Evolutionary conservation across 108 stramenopile genomes (phyloP), one percentile per base, ranked within the genome.

Genomic region (Nitzschia sp.): DNA sequence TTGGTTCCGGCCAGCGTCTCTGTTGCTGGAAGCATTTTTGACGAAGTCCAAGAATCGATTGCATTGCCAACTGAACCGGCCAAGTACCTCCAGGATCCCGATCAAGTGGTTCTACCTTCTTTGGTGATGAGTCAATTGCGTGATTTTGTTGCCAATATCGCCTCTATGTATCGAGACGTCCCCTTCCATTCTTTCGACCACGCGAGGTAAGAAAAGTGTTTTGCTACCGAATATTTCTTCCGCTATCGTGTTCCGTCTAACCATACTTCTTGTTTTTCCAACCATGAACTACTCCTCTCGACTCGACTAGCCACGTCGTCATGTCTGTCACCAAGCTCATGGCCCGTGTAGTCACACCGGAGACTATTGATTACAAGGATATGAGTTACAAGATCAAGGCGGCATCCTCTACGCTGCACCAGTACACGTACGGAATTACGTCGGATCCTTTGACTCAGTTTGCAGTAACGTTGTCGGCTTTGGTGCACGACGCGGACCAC

Each of bases 181-280:
- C 77, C 79, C 8, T 88, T 88, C 55, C 87, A 88, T 69, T 74
- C 76, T 27, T 85, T 87, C 53, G 86, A 84, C 36, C 86, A 87
- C 61, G 78, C 79, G 21, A 58, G 71, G 26, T 82, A 83, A 45
- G 82, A 50, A 41, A 41, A 41, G 11, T 13, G 11, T 13, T 6
- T 13, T 13, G 38, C 13, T 13, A 41, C 38, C 13, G 38, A 41
- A 41, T 41, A 11, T 41, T 41, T 41, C n/a, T n/a, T n/a, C n/a
- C n/a, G n/a, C 38, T 41, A 9, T 50, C 48, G 48, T 50, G 21
- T 50, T 50, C 48, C 48, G 21, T 50, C 21, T 50, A n/a, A n/a
- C 4, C 5, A 16, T 50, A 19, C 4, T 4, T n/a, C 19, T 16
- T 50, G 17, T 22, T 11, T 50, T 4, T 50, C 48, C 4, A 8